Percentiles rank a stretch among this genome's conserved stretches.
Conservation (phyloP, 305 asterid genomes). For the Fraxinus angustifolia region DNA sequence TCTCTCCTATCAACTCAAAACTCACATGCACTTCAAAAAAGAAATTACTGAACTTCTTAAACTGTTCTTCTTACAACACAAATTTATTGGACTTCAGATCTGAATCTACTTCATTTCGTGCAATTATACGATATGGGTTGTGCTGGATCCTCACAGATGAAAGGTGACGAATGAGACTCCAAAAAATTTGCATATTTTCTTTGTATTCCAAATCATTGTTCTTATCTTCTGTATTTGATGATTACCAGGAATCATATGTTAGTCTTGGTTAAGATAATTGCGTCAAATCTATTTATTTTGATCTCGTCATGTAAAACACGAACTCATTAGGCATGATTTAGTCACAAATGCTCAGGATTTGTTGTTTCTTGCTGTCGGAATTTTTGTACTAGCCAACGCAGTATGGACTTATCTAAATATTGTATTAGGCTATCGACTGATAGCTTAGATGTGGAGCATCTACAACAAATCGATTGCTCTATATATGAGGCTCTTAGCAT, state of each 20-base stretch:
- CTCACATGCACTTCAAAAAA: constrained; percentile 4
- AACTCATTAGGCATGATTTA: background rate
- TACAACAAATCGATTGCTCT: background rate
- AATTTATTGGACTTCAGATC: background rate
- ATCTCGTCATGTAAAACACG: background rate
- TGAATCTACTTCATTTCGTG: background rate
- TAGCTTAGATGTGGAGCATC: background rate
- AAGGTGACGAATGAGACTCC: constrained; percentile 38
- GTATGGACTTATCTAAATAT: background rate
- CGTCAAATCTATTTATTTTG: background rate
- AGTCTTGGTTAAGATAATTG: background rate
- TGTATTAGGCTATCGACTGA: background rate
- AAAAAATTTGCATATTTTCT: background rate
- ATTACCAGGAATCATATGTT: background rate
- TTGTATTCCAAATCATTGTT: background rate
- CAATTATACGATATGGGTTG: constrained; percentile 58
- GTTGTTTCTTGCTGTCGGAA: background rate
- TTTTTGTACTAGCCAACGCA: background rate
- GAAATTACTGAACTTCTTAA: background rate
- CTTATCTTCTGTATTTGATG: background rate
- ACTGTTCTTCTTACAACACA: background rate
- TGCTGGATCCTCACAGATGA: constrained; percentile 63
- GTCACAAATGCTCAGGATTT: background rate
- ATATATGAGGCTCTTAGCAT: background rate
- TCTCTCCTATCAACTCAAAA: background rate